A percentile compares a stretch with the other conserved stretches of the same genome.
These are phyloP conservation scores for Trichoderma sp. DNA, from an alignment of 2,329 filamentous ascomycete species.

Conservation along the genomic window DNA sequence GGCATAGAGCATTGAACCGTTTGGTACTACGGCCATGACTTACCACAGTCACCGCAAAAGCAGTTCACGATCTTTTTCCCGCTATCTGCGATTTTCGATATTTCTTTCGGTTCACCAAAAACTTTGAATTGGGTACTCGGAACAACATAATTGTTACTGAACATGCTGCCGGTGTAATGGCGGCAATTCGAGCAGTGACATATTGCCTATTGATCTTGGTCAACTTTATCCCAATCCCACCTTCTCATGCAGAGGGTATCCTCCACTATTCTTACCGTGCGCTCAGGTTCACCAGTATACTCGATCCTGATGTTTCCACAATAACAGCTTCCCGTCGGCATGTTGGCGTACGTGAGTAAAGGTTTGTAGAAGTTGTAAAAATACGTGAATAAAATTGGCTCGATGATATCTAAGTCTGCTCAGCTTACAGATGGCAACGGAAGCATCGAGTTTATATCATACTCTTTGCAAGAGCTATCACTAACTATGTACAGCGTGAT, in stretches of 20 bases:
- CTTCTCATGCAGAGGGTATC: neutral
- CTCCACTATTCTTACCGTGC: neutral
- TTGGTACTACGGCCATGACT: neutral
- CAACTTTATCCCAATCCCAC: neutral
- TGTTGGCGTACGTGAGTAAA: neutral
- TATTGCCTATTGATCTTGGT: neutral
- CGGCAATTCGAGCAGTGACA: neutral
- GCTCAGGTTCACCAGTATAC: neutral
- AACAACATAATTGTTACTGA: neutral
- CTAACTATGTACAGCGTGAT: neutral
- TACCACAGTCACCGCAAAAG: neutral
- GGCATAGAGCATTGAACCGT: neutral
- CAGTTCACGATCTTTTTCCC: neutral
- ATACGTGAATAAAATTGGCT: neutral
- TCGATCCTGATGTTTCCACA: neutral
- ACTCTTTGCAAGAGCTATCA: neutral
- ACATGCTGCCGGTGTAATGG: neutral
- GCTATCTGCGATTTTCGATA: neutral
- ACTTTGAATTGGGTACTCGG: neutral
- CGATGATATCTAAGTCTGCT: neutral
- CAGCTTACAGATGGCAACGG: neutral
- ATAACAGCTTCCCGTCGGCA: neutral
- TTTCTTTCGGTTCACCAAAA: neutral
- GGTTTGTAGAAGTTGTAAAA: neutral
- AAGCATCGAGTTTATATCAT: neutral